Evolutionary conservation across 805 yeast genomes (phyloP), one percentile per base, ranked within the genome.

Genomic region (Starmera quercuum): DNA sequence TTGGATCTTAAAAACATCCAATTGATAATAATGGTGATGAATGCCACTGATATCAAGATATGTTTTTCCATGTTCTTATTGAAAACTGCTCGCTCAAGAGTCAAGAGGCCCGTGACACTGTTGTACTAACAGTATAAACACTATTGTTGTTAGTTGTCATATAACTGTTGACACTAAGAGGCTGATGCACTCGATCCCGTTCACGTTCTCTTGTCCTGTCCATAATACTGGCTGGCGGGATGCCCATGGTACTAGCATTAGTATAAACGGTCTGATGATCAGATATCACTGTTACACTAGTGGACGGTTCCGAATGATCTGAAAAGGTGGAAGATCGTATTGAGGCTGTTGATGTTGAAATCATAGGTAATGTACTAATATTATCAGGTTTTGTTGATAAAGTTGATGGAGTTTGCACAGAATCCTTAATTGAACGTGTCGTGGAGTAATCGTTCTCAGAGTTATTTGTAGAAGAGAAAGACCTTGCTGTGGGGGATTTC

Each of bases 181-280:
- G 28, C 41, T 40, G 18, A 42, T 36, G 20, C 46, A 37, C 18
- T 40, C 48, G 20, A 33, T 40, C 31, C n/a, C n/a, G n/a, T n/a
- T n/a, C n/a, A n/a, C n/a, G n/a, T 13, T 54, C 49, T 21, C 63
- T 49, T 7, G 55, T 50, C 21, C 63, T 49, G 7, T 77, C 85
- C 58, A 76, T 59, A 8, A 79, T 75, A 42, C 82, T 73, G n/a
- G 83, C 81, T 0, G 87, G 86, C 1, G 86, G 75, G 13, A 80
- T 78, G 0, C 85, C 85, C 19, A 75, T 63, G 0, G 82, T 74
- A 32, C 82, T 73, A 15, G 83, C 73, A 42, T 75, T 78, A 4
- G 81, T 70, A 19, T 73, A 68, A 26, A 70, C 67, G 7, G 64
- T 49, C 18, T 61, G 61, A 35, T 57, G 53, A 10, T 53, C 53